A percentile compares a stretch with the other conserved stretches of the same genome.
Evolutionary conservation across 441 rosid species (phyloP).

Genomic region (Croton setiger): DNA sequence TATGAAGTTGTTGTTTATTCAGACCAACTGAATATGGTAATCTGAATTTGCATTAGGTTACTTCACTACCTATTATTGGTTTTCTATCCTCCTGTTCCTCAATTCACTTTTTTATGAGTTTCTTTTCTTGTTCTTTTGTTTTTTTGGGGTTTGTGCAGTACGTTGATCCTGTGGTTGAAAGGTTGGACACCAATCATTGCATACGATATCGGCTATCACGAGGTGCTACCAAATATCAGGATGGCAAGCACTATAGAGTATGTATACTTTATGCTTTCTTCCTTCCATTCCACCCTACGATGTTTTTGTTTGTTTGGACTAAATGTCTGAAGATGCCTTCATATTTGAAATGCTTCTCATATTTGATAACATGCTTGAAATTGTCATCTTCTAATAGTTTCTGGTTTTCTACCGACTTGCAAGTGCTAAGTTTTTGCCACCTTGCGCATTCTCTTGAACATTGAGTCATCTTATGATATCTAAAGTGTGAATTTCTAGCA

Average conservation of each 20-base stretch:
- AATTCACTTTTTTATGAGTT: neutral
- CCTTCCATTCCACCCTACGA: neutral
- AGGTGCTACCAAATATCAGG: slow-evolving; percentile 76
- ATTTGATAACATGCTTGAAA: neutral
- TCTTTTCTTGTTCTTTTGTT: neutral
- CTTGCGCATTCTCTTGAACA: neutral
- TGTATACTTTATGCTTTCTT: slow-evolving; percentile 18
- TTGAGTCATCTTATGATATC: neutral
- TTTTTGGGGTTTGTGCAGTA: slow-evolving; percentile 46
- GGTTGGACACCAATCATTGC: slow-evolving; percentile 68
- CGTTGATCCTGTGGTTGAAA: slow-evolving; percentile 76
- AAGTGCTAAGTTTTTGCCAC: neutral
- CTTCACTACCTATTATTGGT: neutral
- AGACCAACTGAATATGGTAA: slow-evolving; percentile 82
- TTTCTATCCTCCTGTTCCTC: neutral
- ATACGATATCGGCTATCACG: slow-evolving; percentile 72
- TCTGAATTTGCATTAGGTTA: neutral
- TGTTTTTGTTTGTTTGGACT: neutral
- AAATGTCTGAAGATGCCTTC: neutral
- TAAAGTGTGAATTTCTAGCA: neutral
- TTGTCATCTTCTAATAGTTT: neutral
- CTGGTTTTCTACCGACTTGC: neutral
- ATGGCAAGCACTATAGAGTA: slow-evolving; percentile 92
- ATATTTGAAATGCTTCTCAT: neutral
- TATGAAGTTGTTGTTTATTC: slow-evolving; percentile 85